Evolutionary conservation across 257 asterid genomes (phyloP).

Genomic region (Oldenlandia corymbosa): DNA sequence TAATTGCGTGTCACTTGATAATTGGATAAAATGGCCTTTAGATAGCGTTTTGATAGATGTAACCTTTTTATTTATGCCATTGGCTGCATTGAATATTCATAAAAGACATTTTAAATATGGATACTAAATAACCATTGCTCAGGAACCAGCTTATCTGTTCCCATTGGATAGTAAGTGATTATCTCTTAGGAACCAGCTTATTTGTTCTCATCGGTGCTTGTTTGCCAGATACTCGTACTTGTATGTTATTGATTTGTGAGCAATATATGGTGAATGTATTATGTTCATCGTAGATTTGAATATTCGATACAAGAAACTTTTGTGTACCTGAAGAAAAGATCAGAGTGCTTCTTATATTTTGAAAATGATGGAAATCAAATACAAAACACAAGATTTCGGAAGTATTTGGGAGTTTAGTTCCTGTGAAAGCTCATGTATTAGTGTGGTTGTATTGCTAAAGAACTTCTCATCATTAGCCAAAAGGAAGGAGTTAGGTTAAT

Average conservation of each 20-base stretch:
- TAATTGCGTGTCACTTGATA: not conserved
- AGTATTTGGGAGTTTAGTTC: no score
- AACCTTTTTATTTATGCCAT: not conserved
- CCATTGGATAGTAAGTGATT: no score
- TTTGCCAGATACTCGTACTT: not conserved
- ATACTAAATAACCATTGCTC: not conserved
- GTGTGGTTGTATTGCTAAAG: not conserved
- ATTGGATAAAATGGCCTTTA: not conserved
- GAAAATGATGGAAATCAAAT: no score
- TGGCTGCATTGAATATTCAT: not conserved
- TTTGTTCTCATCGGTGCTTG: no score
- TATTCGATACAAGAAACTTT: not conserved
- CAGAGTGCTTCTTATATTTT: no score
- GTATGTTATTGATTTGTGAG: not conserved
- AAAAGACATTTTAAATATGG: not conserved
- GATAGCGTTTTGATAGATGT: no score
- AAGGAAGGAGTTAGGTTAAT: not conserved
- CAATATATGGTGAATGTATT: not conserved
- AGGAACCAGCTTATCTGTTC: not conserved
- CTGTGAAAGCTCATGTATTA: no score
- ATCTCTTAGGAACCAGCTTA: not conserved
- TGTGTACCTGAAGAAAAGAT: not conserved
- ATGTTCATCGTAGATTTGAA: not conserved
- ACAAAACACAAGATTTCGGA: no score
- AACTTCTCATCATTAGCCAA: not conserved